Evolutionary conservation across 2,329 filamentous ascomycete species (phyloP).

Genomic region (Nemania sp.): DNA sequence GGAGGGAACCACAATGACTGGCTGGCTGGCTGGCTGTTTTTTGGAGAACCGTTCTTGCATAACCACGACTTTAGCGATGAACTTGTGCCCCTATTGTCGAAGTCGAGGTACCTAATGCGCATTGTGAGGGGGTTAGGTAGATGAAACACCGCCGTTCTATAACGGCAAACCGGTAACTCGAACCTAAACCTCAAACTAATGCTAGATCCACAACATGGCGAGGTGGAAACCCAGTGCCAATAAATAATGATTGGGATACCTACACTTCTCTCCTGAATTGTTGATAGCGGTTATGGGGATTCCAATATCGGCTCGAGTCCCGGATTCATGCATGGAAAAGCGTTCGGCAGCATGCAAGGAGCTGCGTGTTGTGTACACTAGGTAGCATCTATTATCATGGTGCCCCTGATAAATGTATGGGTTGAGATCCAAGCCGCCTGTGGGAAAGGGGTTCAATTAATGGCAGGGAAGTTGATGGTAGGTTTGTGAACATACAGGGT

Average conservation of each 20-base stretch:
- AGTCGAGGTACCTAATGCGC: slow-evolving; percentile 11
- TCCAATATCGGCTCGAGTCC: background rate
- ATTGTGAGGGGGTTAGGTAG: slow-evolving; percentile 27
- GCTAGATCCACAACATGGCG: slow-evolving; percentile 13
- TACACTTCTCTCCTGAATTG: background rate
- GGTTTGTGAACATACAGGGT: background rate
- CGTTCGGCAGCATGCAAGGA: background rate
- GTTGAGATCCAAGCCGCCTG: background rate
- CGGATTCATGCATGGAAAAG: background rate
- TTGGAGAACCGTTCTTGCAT: slow-evolving; percentile 11
- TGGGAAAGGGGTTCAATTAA: background rate
- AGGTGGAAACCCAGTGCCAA: slow-evolving; percentile 5
- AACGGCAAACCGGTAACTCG: slow-evolving; percentile 14
- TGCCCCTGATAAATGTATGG: background rate
- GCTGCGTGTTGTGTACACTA: background rate
- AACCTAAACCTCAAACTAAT: slow-evolving; percentile 21
- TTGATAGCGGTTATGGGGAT: background rate
- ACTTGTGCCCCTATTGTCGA: slow-evolving; percentile 24
- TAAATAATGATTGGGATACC: background rate
- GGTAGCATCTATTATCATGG: background rate
- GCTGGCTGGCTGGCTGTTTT: slow-evolving; percentile 4
- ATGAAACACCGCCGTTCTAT: slow-evolving; percentile 34
- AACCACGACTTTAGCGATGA: background rate
- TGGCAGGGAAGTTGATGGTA: background rate
- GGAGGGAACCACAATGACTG: background rate